These are phyloP conservation scores for Sungouiella thailandica DNA, from an alignment of 805 yeast species.

Conservation along the genomic window DNA sequence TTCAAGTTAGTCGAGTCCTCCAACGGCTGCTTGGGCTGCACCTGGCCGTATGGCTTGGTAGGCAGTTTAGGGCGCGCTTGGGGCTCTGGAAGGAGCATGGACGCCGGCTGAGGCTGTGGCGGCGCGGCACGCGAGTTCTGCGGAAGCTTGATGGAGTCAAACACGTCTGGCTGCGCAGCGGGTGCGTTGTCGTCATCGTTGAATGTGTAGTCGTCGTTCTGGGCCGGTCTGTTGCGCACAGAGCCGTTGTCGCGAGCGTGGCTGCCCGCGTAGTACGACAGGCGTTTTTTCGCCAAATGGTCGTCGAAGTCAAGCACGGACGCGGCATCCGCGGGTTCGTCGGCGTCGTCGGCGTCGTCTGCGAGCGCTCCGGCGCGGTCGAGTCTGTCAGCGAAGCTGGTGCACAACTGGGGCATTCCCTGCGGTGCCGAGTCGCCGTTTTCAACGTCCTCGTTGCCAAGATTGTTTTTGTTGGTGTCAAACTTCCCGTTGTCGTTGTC, in stretches of 20 bases:
- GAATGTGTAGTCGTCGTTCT: slow-evolving; percentile 17
- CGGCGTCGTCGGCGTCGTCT: slow-evolving; percentile 26
- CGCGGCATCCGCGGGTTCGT: slow-evolving; percentile 31
- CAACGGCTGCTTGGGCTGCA: slow-evolving; percentile 23
- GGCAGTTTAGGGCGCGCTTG: slow-evolving; percentile 4
- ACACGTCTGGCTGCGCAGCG: slow-evolving; percentile 19
- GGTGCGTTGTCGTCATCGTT: slow-evolving; percentile 10
- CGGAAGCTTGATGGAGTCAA: slow-evolving; percentile 47
- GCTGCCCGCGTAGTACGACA: slow-evolving; percentile 34
- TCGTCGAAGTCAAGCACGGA: slow-evolving; percentile 39
- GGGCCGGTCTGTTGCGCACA: slow-evolving; percentile 16
- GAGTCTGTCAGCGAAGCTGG: slow-evolving; percentile 41
- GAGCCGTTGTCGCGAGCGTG: slow-evolving; percentile 2
- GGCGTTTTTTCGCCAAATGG: slow-evolving; percentile 32
- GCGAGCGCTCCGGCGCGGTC: slow-evolving; percentile 30
- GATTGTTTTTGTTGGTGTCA: slow-evolving; percentile 20
- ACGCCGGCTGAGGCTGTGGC: slow-evolving; percentile 28
- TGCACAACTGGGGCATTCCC: slow-evolving; percentile 23
- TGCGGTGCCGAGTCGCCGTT: slow-evolving; percentile 15
- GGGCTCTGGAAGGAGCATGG: slow-evolving; percentile 32
- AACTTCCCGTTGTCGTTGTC: slow-evolving; percentile 46
- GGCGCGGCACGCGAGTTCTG: slow-evolving; percentile 14
- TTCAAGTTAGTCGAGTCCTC: slow-evolving; percentile 22
- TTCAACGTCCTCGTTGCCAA: slow-evolving; percentile 16
- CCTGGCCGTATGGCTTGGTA: slow-evolving; percentile 2